Base-by-base conservation (phyloP, 2,329 filamentous ascomycete species). In the Fusarium dimerum region DNA sequence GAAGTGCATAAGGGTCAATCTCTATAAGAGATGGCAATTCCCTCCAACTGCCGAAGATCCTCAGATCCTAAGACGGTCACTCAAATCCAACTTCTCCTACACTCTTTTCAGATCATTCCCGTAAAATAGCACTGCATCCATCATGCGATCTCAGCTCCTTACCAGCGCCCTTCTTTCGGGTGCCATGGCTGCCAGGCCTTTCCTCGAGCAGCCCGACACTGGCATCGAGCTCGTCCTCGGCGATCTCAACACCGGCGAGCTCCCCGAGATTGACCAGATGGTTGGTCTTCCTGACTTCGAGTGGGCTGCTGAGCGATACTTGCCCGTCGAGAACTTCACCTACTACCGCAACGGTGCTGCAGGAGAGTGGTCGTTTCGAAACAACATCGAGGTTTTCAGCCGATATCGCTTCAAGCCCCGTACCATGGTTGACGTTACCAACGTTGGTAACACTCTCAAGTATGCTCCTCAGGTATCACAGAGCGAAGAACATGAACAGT, bases 311-410 rank as follows among this genome's bases (percentile, higher is more conserved):
- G 70, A 78, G 49, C 73, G 75, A 47, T 74, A 76, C 58, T 72
- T 83, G 60, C 74, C 78, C 51, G 54, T 59, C 12, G 61, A 67
- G 18, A 74, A 78, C 61, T 83, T 79, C 67, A 80, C 79, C n/a
- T 83, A 81, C 67, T 83, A 83, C 68, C 76, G 78, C 52, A 81
- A 79, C 57, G 80, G 79, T 17, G 79, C 79, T 5, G 79, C 73
- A 4, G 80, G 79, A 53, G 80, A 83, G 67, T 83, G 76, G 75
- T 76, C 74, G 2, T 82, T 82, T 67, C 73, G 80, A 45, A 81
- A 82, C 66, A 83, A 83, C 67, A 72, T 83, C 6, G 81, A 84
- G 66, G 73, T 77, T 29, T 83, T 74, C 66, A 69, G 73, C 54
- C 74, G 78, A 13, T 79, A 78, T 61, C 70, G 70, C 45, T 69